These are phyloP conservation scores for Backusella australiensis DNA, from an alignment of 192 early-diverging fungal genomes.

Conservation along the genomic window DNA sequence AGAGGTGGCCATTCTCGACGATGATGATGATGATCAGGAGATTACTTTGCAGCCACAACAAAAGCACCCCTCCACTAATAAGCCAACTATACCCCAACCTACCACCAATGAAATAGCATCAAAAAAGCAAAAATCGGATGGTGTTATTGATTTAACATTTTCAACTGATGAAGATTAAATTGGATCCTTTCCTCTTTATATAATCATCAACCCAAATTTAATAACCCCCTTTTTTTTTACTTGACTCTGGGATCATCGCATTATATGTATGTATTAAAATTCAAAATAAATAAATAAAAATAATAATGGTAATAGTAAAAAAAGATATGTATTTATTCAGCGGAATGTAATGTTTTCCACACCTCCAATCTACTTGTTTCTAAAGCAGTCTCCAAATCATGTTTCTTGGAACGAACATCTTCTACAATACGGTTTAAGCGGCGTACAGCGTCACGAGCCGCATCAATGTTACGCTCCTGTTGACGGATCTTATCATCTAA, in stretches of 20 bases:
- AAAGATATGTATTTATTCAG: too few species aligned
- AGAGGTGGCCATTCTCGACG: not conserved
- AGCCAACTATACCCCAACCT: not conserved
- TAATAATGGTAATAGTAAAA: too few species aligned
- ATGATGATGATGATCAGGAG: not conserved
- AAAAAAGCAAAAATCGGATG: not conserved
- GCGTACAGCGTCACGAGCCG: conserved; percentile 43
- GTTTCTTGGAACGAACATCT: conserved; percentile 46
- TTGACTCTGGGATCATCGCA: too few species aligned
- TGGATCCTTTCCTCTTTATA: too few species aligned
- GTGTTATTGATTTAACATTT: not conserved
- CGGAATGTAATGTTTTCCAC: conserved; percentile 30
- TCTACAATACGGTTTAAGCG: conserved; percentile 46
- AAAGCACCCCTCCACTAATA: not conserved
- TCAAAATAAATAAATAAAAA: too few species aligned
- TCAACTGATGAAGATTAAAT: too few species aligned
- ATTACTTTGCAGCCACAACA: not conserved
- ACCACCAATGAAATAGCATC: not conserved
- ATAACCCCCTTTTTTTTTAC: too few species aligned
- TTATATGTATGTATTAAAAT: too few species aligned
- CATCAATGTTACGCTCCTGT: conserved; percentile 51
- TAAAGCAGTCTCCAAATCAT: conserved; percentile 42
- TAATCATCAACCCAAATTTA: too few species aligned
- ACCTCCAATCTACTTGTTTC: conserved; percentile 47
- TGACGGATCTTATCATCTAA: conserved; percentile 41